These are phyloP conservation scores for Fusarium pseudocircinatum DNA, from an alignment of 2,329 filamentous ascomycete species.

Conservation along the genomic window DNA sequence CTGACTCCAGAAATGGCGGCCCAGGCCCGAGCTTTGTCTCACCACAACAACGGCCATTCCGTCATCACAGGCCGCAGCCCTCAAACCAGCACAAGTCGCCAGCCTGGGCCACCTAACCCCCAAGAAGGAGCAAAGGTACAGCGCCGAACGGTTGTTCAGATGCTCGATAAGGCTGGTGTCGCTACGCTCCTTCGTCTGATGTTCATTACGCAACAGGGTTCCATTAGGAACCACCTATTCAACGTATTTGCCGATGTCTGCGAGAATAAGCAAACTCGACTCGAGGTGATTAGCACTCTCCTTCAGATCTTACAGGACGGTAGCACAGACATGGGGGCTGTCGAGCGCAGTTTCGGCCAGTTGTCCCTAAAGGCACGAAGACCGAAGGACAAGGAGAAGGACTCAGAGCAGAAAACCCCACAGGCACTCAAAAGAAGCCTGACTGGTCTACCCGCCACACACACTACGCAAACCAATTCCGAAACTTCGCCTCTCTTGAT, in stretches of 20 bases:
- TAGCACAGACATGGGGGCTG: constrained; percentile 89
- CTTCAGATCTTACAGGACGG: constrained; percentile 96
- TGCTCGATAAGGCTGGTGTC: constrained; percentile 95
- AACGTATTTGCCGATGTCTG: constrained; percentile 91
- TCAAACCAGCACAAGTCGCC: constrained; percentile 35
- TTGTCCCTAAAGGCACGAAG: constrained; percentile 91
- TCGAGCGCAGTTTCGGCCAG: constrained; percentile 95
- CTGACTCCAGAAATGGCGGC: constrained; percentile 87
- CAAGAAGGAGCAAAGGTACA: constrained; percentile 70
- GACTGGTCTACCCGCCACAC: constrained; percentile 63
- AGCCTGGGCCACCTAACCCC: constrained; percentile 49
- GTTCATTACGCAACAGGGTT: constrained; percentile 94
- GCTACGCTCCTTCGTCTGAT: constrained; percentile 97
- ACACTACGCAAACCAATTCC: constrained; percentile 68
- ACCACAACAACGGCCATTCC: constrained; percentile 49
- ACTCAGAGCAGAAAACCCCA: constrained; percentile 75
- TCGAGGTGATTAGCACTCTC: constrained; percentile 92
- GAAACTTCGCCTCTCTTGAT: constrained; percentile 95
- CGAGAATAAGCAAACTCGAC: constrained; percentile 94
- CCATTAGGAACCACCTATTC: constrained; percentile 84
- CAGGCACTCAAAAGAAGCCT: constrained; percentile 80
- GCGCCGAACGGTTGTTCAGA: constrained; percentile 87
- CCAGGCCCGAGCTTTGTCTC: constrained; percentile 78
- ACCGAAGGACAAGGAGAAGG: constrained; percentile 71
- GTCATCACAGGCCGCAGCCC: constrained; percentile 46